Conservation (phyloP, 2,329 filamentous ascomycete species). For the Calonectria pauciramosa region DNA sequence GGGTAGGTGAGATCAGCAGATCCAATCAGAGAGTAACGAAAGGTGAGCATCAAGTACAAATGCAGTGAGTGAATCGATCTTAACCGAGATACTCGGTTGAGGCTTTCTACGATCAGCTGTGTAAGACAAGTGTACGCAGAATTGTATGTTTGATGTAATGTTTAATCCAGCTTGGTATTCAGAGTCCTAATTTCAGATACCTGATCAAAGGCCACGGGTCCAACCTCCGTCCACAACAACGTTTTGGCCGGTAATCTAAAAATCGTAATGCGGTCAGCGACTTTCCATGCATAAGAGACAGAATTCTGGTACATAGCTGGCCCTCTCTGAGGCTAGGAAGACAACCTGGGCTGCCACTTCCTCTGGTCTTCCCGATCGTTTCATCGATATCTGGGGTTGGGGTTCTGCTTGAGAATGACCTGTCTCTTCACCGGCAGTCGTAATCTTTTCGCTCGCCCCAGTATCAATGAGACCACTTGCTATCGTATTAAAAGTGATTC, state of each 20-base stretch:
- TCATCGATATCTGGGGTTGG: constrained; percentile 10
- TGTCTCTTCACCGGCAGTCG: neutral
- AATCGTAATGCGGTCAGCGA: neutral
- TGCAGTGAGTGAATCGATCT: too few species aligned
- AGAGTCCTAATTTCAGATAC: too few species aligned
- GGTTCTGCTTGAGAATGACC: neutral
- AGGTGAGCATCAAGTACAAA: neutral
- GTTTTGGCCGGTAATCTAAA: constrained; percentile 16
- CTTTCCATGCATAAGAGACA: neutral
- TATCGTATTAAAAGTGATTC: constrained; percentile 13
- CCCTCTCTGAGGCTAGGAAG: constrained; percentile 8
- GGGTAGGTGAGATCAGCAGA: neutral
- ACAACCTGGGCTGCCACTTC: constrained; percentile 8
- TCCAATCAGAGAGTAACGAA: neutral
- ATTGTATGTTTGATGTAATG: too few species aligned
- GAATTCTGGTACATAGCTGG: neutral
- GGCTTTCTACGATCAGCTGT: too few species aligned
- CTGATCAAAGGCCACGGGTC: constrained; percentile 14
- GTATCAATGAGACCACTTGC: constrained; percentile 15
- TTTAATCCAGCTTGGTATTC: too few species aligned
- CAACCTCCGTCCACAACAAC: constrained; percentile 11
- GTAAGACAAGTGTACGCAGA: too few species aligned
- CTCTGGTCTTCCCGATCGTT: constrained; percentile 2
- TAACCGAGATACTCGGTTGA: too few species aligned
- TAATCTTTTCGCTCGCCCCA: constrained; percentile 1